Percentiles rank a stretch among this genome's conserved stretches.
phyloP scores from a whole-genome alignment of 768 basidiomycete genomes.

The Kwoniella sp. region DNA sequence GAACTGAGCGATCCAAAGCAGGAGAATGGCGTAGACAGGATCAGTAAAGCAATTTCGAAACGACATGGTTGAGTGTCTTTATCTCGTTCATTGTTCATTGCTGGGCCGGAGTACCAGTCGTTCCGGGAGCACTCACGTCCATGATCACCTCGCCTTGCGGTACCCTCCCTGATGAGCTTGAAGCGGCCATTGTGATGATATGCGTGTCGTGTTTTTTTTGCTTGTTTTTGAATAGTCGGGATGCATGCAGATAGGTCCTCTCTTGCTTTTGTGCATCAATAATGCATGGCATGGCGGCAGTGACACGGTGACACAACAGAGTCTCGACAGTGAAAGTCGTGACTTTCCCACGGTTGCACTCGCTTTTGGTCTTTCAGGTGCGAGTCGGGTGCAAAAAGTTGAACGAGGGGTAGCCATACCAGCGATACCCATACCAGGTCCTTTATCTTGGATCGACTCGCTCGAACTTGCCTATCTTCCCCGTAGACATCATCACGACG shows the following conservation, averaged over 20 bases:
- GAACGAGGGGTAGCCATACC: not conserved
- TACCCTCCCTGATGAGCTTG: slow-evolving; percentile 44
- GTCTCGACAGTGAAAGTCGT: not conserved
- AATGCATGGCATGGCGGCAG: no score
- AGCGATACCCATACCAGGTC: no score
- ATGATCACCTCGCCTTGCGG: slow-evolving; percentile 52
- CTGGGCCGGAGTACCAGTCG: no score
- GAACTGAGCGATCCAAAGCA: slow-evolving; percentile 38
- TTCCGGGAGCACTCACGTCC: slow-evolving; percentile 37
- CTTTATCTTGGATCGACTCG: not conserved
- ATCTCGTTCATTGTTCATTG: not conserved
- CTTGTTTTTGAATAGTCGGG: not conserved
- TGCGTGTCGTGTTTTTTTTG: not conserved
- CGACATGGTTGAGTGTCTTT: no score
- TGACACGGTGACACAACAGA: no score
- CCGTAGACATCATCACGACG: not conserved
- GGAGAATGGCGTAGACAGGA: slow-evolving; percentile 8
- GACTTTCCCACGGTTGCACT: not conserved
- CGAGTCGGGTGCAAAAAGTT: slow-evolving; percentile 3
- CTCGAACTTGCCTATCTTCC: no score
- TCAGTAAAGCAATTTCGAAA: not conserved
- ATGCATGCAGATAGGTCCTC: no score
- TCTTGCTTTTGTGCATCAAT: no score
- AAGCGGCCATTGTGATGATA: slow-evolving; percentile 26
- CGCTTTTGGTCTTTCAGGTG: not conserved